Evolutionary conservation across 208 protist genomes (phyloP).

Genomic region (Trypanosoma brucei): DNA sequence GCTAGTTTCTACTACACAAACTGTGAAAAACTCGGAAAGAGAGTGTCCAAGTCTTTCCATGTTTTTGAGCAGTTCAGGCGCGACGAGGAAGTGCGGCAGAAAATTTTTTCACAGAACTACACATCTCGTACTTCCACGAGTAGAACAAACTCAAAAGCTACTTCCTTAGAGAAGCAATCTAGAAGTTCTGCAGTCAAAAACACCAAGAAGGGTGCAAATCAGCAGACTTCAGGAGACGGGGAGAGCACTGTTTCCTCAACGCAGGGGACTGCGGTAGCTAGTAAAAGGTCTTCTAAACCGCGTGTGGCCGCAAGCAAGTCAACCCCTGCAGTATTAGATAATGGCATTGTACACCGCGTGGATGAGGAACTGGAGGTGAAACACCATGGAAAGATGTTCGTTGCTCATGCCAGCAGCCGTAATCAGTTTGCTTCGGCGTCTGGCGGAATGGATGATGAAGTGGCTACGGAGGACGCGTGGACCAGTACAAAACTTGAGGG

Average conservation of each 20-base stretch:
- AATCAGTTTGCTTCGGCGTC: background rate
- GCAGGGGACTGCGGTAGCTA: too few species aligned
- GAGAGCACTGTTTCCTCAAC: too few species aligned
- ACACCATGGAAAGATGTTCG: constrained; percentile 12
- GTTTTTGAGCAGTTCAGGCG: constrained; percentile 39
- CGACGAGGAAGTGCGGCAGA: constrained; percentile 44
- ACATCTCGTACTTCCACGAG: constrained; percentile 3
- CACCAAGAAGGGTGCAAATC: too few species aligned
- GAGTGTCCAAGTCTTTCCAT: constrained; percentile 52
- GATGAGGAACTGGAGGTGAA: constrained; percentile 14
- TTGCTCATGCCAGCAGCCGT: background rate
- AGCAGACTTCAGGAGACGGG: too few species aligned
- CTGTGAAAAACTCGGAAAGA: constrained; percentile 81
- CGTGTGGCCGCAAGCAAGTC: background rate
- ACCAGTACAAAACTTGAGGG: constrained; percentile 35
- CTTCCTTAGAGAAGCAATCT: too few species aligned
- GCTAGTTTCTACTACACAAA: constrained; percentile 79
- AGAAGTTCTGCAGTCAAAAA: too few species aligned
- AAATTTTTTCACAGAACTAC: constrained; percentile 11
- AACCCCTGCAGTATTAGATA: background rate
- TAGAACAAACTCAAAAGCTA: constrained; percentile 5
- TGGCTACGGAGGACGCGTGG: constrained; percentile 20
- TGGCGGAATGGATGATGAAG: constrained; percentile 17
- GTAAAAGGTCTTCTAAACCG: too few species aligned
- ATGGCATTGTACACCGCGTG: background rate